Evolutionary conservation across 2,329 filamentous ascomycete genomes (phyloP).

Genomic region (Magnaporthiopsis incrustans): DNA sequence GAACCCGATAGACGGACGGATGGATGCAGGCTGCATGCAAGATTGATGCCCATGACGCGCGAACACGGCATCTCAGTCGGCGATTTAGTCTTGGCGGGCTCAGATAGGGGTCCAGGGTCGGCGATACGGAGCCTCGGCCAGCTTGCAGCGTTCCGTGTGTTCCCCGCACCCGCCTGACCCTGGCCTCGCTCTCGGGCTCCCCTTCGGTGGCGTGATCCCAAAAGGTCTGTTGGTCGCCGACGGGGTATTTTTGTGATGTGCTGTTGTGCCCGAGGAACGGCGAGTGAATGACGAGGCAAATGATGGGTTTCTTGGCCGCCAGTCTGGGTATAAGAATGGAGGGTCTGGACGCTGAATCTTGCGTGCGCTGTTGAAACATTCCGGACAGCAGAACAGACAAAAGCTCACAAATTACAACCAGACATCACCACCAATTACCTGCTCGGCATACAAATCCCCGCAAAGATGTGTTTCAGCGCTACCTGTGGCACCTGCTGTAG

Average conservation of each 20-base stretch:
- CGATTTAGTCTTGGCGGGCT: background rate
- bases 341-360: too few relatives aligned
- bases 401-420: too few relatives aligned
- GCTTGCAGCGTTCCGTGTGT: background rate
- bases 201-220: too few relatives aligned
- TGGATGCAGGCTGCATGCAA: background rate
- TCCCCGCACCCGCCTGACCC: background rate
- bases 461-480: constrained; percentile 33
- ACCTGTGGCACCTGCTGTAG: constrained; percentile 34
- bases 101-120: background rate
- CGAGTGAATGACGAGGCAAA: too few relatives aligned
- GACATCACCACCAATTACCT: too few relatives aligned
- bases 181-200: background rate
- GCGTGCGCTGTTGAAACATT: too few relatives aligned
- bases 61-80: background rate
- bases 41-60: too few relatives aligned
- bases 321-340: too few relatives aligned
- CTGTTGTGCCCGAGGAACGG: too few relatives aligned
- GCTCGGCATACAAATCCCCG: background rate
- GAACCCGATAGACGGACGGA: background rate
- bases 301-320: too few relatives aligned
- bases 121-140: background rate
- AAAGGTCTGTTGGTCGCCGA: background rate
- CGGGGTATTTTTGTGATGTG: background rate
- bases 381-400: too few relatives aligned